Conservation (phyloP, 2,329 filamentous ascomycete genomes). For the Pseudocercospora macadamiae region DNA sequence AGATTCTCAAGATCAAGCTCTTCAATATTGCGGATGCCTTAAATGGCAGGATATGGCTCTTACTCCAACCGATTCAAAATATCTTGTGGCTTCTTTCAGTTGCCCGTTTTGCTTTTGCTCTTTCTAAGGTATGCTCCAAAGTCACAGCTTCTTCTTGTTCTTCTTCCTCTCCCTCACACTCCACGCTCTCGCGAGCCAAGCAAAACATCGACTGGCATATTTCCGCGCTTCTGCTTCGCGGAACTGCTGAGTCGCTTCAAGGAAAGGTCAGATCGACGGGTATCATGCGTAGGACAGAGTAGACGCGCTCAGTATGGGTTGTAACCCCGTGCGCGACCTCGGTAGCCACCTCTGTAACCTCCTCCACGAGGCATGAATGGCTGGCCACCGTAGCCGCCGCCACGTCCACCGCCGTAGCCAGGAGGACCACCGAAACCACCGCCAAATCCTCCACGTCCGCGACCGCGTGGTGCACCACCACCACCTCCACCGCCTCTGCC, state of each 20-base stretch:
- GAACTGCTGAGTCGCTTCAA: background rate
- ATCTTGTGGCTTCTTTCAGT: slow-evolving; percentile 36
- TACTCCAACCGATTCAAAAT: slow-evolving; percentile 25
- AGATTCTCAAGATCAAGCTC: slow-evolving; percentile 19
- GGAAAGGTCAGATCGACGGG: slow-evolving; percentile 3
- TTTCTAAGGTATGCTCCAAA: slow-evolving; percentile 10
- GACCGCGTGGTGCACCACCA: slow-evolving; percentile 36
- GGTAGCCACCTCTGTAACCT: slow-evolving; percentile 47
- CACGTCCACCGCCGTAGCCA: slow-evolving; percentile 23
- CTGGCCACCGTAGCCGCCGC: slow-evolving; percentile 43
- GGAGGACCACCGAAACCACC: slow-evolving; percentile 41
- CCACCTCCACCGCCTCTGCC: slow-evolving; percentile 66
- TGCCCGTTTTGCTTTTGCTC: slow-evolving; percentile 25
- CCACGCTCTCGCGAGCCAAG: slow-evolving; percentile 1
- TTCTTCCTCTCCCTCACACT: background rate
- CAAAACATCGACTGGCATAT: background rate
- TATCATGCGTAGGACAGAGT: slow-evolving; percentile 20
- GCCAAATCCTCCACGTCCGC: slow-evolving; percentile 54
- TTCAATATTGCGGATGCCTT: slow-evolving; percentile 11
- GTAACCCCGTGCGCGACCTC: slow-evolving; percentile 44
- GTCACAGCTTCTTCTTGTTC: slow-evolving; percentile 4
- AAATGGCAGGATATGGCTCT: slow-evolving; percentile 23
- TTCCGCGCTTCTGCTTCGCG: background rate
- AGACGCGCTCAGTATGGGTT: slow-evolving; percentile 41
- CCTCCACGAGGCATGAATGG: slow-evolving; percentile 30